Evolutionary conservation across 1,284 basidiomycete species (phyloP), one percentile per base, ranked within the genome.

Genomic region (Wallemia mellicola): DNA sequence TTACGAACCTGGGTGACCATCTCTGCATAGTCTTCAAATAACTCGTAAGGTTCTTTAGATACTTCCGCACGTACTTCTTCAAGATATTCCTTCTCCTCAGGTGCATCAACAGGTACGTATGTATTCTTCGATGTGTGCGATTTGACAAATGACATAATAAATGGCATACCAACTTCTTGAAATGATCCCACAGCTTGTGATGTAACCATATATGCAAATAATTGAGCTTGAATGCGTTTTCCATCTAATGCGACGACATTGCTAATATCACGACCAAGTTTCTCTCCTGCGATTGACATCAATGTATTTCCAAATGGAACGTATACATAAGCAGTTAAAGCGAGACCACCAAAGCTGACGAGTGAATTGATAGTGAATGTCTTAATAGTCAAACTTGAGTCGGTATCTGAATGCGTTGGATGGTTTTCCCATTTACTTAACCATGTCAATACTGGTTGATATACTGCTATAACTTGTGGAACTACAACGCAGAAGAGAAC

Each of bases 391-490:
- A 95, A 75, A 5, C 83, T 86, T 17, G 79, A 77, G 62, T 80
- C 77, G 67, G 87, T 79, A 1, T 78, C 77, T 1, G 81, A 82
- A 64, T 82, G 76, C 63, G 86, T 85, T 1, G 77, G 75, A 67
- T 94, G 87, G 67, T 91, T 87, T 71, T 98, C 92, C 85, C 86
- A 94, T 58, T 76, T 71, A 0, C 91, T 92, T 59, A 95, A 75
- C 7, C 74, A 71, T 28, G 72, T 72, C 0, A 86, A 85, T 57
- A 82, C 76, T 0, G 71, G 66, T 63, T 82, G 81, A 71, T 94
- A 92, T 1, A 83, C 69, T 0, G 74, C 76, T n/a, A 92, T 77
- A 28, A 96, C 75, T 61, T 79, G 79, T 0, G 94, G 92, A 0
- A 98, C 81, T 14, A 89, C 72, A 0, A 79, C 75, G 1, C 81